Evolutionary conservation across 371 early-diverging fungal species (phyloP).

Genomic region (Dichotomocladium elegans): DNA sequence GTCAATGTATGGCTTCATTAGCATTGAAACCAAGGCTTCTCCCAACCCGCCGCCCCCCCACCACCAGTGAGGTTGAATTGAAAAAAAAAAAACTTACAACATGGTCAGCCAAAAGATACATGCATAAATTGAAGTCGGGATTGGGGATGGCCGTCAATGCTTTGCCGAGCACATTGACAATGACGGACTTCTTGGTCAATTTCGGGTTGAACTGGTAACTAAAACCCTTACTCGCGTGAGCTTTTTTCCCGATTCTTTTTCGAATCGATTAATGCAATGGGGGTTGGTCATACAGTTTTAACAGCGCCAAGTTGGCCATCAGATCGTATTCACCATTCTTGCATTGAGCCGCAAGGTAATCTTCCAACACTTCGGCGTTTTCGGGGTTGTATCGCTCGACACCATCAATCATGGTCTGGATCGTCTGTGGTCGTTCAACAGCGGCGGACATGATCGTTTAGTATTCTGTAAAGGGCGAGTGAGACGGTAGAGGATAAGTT

Average conservation of each 20-base stretch:
- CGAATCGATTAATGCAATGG: too few species aligned
- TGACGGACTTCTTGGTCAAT: slow-evolving; percentile 65
- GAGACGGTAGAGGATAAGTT: background rate
- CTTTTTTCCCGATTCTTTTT: too few species aligned
- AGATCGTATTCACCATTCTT: slow-evolving; percentile 75
- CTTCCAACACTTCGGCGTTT: slow-evolving; percentile 76
- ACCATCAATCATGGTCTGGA: slow-evolving; percentile 71
- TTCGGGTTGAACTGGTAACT: slow-evolving; percentile 89
- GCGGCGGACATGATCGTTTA: slow-evolving; percentile 10
- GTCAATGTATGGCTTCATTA: too few species aligned
- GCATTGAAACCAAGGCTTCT: too few species aligned
- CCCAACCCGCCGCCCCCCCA: background rate
- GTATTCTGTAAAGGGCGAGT: slow-evolving; percentile 4
- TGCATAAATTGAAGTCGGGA: slow-evolving; percentile 86
- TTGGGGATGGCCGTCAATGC: slow-evolving; percentile 82
- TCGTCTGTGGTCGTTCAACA: slow-evolving; percentile 66
- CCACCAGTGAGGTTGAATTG: too few species aligned
- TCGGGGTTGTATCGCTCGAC: slow-evolving; percentile 90
- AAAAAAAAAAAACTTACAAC: slow-evolving; percentile 36
- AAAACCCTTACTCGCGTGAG: too few species aligned
- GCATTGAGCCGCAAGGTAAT: slow-evolving; percentile 79
- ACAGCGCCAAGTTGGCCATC: slow-evolving; percentile 85
- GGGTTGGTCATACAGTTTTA: slow-evolving; percentile 88
- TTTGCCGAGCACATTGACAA: slow-evolving; percentile 76
- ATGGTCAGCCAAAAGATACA: slow-evolving; percentile 78